Conservation (phyloP, 2,329 filamentous ascomycete species). For the Aureobasidium sp. region DNA sequence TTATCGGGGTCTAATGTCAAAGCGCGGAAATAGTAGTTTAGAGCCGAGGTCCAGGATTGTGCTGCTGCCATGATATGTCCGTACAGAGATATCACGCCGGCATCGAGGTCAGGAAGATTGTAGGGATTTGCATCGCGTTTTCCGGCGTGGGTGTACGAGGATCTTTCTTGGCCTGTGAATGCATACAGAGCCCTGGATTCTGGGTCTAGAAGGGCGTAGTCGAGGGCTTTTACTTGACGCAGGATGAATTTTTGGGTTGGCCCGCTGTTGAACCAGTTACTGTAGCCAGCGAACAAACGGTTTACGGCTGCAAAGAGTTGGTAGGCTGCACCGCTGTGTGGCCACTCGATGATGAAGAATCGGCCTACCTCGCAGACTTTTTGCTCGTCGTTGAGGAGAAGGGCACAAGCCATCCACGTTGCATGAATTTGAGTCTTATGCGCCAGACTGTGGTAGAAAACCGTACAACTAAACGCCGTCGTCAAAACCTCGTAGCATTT, state of each 20-base stretch:
- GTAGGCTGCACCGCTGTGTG: conserved; percentile 73
- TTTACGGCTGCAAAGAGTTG: conserved; percentile 75
- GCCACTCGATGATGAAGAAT: conserved; percentile 75
- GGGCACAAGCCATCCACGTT: conserved; percentile 54
- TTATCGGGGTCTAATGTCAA: conserved; percentile 65
- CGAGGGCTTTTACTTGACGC: conserved; percentile 83
- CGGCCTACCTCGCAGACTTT: conserved; percentile 67
- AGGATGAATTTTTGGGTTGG: conserved; percentile 86
- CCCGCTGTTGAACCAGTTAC: conserved; percentile 69
- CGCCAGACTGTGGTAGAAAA: conserved; percentile 58
- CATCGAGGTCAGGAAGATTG: conserved; percentile 51
- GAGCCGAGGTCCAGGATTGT: conserved; percentile 70
- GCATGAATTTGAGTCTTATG: conserved; percentile 22
- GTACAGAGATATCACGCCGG: conserved; percentile 77
- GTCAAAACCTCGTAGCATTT: conserved; percentile 76
- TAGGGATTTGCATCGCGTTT: conserved; percentile 21
- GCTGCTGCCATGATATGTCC: conserved; percentile 82
- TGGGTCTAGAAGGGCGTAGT: conserved; percentile 54
- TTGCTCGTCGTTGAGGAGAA: conserved; percentile 69
- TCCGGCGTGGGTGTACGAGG: conserved; percentile 31
- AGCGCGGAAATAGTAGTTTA: conserved; percentile 73
- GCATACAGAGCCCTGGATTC: conserved; percentile 37
- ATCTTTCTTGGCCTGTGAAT: conserved; percentile 30
- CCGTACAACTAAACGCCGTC: conserved; percentile 65
- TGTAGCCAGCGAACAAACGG: conserved; percentile 63